phyloP scores from a whole-genome alignment of 352 stramenopile species.

The Pythium guiyangense region DNA sequence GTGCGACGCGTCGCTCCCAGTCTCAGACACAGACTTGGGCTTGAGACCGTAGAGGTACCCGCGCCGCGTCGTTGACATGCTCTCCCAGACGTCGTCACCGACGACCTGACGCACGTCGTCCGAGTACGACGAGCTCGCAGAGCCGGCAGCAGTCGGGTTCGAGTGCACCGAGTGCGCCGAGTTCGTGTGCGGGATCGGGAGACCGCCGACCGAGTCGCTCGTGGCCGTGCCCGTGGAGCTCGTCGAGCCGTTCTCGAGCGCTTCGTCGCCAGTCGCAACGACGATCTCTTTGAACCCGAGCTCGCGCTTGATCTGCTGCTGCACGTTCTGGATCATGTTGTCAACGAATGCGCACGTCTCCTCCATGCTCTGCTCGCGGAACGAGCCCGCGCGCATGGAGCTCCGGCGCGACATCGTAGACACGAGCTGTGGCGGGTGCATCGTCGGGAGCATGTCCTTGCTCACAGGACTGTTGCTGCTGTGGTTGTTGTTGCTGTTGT shows the following conservation, averaged over 20 bases:
- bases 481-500: not conserved
- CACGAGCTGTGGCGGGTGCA: slow-evolving; percentile 33
- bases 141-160: slow-evolving; percentile 4
- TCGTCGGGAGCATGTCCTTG: slow-evolving; percentile 32
- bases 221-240: slow-evolving; percentile 5
- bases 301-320: slow-evolving; percentile 50
- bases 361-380: slow-evolving; percentile 41
- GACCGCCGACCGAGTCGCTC: not conserved
- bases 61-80: slow-evolving; percentile 8
- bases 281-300: slow-evolving; percentile 66
- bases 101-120: slow-evolving; percentile 16
- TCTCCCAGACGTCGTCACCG: slow-evolving; percentile 19
- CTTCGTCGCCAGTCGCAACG: slow-evolving; percentile 48
- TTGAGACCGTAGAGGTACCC: slow-evolving; percentile 24
- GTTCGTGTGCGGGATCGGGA: slow-evolving; percentile 5
- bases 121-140: slow-evolving; percentile 17
- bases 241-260: slow-evolving; percentile 4
- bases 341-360: slow-evolving; percentile 61
- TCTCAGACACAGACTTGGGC: slow-evolving; percentile 21
- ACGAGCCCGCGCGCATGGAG: slow-evolving; percentile 25
- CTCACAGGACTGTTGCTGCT: too few relatives aligned
- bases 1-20: slow-evolving; percentile 21
- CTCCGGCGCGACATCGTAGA: slow-evolving; percentile 25
- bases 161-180: slow-evolving; percentile 8
- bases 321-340: slow-evolving; percentile 63